Evolutionary conservation across 208 protist genomes (phyloP).

Genomic region (Crithidia expoeki): DNA sequence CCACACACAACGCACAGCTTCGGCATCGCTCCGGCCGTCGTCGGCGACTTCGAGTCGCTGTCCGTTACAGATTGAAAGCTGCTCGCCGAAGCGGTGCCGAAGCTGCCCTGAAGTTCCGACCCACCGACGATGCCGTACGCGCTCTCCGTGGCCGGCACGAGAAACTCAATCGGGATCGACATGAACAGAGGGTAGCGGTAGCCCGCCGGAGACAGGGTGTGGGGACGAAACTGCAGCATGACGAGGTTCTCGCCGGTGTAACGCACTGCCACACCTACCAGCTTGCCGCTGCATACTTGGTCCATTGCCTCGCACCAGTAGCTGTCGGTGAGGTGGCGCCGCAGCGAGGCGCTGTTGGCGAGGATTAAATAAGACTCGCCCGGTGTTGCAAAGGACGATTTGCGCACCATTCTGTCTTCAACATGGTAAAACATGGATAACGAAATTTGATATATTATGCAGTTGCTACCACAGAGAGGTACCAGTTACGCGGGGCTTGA

Average conservation of each 20-base stretch:
- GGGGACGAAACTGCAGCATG: constrained; percentile 83
- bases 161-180: constrained; percentile 89
- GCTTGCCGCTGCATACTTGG: constrained; percentile 85
- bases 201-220: constrained; percentile 68
- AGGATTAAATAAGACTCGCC: constrained; percentile 78
- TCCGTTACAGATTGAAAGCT: constrained; percentile 37
- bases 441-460: too few relatives aligned
- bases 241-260: constrained; percentile 89
- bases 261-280: constrained; percentile 81
- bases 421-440: constrained; percentile 54
- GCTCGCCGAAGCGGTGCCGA: constrained; percentile 42
- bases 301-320: constrained; percentile 93
- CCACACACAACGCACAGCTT: constrained; percentile 89
- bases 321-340: constrained; percentile 83
- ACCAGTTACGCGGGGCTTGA: too few relatives aligned
- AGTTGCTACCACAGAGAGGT: too few relatives aligned
- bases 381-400: constrained; percentile 71
- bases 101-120: constrained; percentile 42
- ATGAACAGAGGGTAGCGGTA: constrained; percentile 90
- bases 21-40: constrained; percentile 26
- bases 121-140: constrained; percentile 20
- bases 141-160: constrained; percentile 59
- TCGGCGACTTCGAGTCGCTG: constrained; percentile 28
- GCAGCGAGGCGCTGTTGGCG: constrained; percentile 70
- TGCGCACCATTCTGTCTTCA: constrained; percentile 26